Conservation (phyloP, 257 asterid species). For the Paraleonurus japonicus region DNA sequence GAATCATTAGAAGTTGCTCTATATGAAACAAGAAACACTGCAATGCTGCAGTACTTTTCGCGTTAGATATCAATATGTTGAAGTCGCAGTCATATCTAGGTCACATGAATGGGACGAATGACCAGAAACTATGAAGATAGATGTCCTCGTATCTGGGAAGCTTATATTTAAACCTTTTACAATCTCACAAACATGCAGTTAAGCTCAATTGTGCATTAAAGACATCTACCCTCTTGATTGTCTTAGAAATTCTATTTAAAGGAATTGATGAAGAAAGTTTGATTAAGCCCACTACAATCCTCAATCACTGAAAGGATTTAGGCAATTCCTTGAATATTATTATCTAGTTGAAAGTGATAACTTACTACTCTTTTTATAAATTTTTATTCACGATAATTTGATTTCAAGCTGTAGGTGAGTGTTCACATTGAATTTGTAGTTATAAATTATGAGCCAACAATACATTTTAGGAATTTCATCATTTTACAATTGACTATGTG, state of each 20-base stretch:
- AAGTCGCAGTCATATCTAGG: neutral
- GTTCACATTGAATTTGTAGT: constrained; percentile 1
- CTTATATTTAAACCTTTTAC: neutral
- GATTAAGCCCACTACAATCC: neutral
- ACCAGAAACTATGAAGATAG: neutral
- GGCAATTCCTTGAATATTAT: neutral
- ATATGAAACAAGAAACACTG: too few relatives aligned
- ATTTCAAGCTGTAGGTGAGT: constrained; percentile 6
- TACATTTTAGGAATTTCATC: neutral
- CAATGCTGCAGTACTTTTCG: neutral
- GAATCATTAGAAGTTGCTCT: too few relatives aligned
- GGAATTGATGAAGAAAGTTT: neutral
- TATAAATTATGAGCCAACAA: neutral
- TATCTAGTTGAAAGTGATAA: constrained; percentile 18
- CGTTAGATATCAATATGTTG: neutral
- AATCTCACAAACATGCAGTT: neutral
- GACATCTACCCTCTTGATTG: neutral
- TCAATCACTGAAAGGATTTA: neutral
- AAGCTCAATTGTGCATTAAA: neutral
- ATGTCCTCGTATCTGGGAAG: neutral
- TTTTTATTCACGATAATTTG: neutral
- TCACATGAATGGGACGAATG: neutral
- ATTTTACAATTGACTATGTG: neutral
- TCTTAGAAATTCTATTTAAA: neutral
- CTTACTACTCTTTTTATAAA: neutral